Evolutionary conservation across 2,329 filamentous ascomycete species (phyloP), one percentile per base, ranked within the genome.

Genomic region (Bimuria novae-zelandiae): DNA sequence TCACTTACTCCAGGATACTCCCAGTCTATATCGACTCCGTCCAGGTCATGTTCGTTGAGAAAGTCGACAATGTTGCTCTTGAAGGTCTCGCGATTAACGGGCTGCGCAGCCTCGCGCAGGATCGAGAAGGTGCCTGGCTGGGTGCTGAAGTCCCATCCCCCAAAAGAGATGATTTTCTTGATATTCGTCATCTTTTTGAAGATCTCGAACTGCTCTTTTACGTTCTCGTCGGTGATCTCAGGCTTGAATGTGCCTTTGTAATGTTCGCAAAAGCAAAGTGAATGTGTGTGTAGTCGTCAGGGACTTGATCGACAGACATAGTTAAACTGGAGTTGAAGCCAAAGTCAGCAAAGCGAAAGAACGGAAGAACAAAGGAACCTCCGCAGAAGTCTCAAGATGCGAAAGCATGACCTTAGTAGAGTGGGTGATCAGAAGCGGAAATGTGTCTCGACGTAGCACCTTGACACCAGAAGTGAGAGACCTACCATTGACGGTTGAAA

Each of bases 11-110:
- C 56, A 10, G 58, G 62, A 19, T 80, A 80, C 50, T 79, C 78
- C 79, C 79, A 82, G 56, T 80, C 77, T 33, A 80, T 62, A 36
- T 80, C 77, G 10, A 80, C 46, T 1, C 72, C 72, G 45, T 72
- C 68, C 0, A 72, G 51, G n/a, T 50, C 40, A n/a, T 72, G 2
- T 1, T 60, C 22, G 0, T 55, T 56, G 3, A 68, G 8, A 32
- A 73, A 72, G 0, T 52, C 22, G 2, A 54, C 59, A 16, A 72
- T 33, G 32, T 64, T 70, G 12, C 5, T 27, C 25, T 27, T 27
- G 7, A 69, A 70, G 5, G 27, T 72, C 4, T 62, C 56, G 0
- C 76, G 68, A 52, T 82, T 80, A 0, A 51, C 69, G 1, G 64
- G 58, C 54, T 47, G 64, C 3, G 76, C 67, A 14, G 52, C 73